Conservation (phyloP, 371 early-diverging fungal genomes). For the Actinomucor elegans region DNA sequence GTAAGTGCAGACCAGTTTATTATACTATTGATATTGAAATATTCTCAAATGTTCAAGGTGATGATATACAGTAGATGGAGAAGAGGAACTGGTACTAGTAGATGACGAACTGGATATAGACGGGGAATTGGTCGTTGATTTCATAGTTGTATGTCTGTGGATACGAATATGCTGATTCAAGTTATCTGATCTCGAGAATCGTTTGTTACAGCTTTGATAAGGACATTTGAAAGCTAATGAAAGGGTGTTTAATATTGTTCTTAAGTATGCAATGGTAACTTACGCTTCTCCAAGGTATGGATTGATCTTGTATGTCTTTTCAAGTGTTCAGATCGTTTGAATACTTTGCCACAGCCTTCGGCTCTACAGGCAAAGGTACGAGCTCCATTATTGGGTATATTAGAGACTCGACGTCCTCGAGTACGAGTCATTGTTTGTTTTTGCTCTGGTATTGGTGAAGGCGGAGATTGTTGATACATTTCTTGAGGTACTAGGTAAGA, state of each 20-base stretch:
- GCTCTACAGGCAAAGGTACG: slow-evolving; percentile 53
- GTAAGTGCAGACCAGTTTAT: no score
- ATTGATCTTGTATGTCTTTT: slow-evolving; percentile 65
- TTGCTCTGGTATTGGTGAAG: slow-evolving; percentile 28
- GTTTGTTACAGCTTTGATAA: slow-evolving; percentile 18
- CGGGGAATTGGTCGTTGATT: neutral
- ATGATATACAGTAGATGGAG: no score
- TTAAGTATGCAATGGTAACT: slow-evolving; percentile 19
- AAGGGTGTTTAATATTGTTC: neutral
- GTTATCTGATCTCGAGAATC: slow-evolving; percentile 28
- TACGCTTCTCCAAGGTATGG: slow-evolving; percentile 65
- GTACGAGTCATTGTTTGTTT: slow-evolving; percentile 32
- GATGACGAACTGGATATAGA: neutral
- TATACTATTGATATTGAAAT: no score
- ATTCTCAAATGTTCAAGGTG: no score
- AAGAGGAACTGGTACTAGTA: neutral
- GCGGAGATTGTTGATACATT: neutral
- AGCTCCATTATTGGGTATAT: slow-evolving; percentile 28
- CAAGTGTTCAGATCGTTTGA: slow-evolving; percentile 65
- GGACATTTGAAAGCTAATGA: slow-evolving; percentile 19
- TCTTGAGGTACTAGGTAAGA: no score
- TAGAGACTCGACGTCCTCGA: slow-evolving; percentile 58
- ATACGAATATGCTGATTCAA: slow-evolving; percentile 26
- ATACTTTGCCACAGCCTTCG: slow-evolving; percentile 58
- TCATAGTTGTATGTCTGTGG: slow-evolving; percentile 16